Base-by-base conservation (phyloP, 225 moss, liverwort and hornwort genomes). In the Marchantia polymorpha region DNA sequence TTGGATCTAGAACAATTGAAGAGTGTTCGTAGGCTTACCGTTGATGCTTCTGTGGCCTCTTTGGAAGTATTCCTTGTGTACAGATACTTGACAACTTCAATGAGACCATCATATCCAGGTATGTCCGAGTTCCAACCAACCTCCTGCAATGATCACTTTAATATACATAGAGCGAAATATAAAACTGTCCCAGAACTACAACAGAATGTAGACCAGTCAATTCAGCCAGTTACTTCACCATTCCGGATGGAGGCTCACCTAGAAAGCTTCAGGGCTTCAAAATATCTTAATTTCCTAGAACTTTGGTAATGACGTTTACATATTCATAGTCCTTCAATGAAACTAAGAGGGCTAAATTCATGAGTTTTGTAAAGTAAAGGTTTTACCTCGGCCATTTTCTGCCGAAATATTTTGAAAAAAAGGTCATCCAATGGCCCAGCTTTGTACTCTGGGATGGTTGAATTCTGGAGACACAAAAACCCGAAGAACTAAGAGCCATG, bases 91-190 rank as follows among this genome's bases (percentile, higher is more conserved):
- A 93, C 92, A 81, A 93, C 81, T 81, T 97, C 97, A 59, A 97
- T 88, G 55, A 97, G 89, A 59, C 97, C 97, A 72, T 91, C 89
- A 75, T 93, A 97, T 80, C 94, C 97, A 75, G 93, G 86, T 77
- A 91, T 91, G 55, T 84, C 52, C 46, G 94, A 94, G 79, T 94
- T 91, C 97, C 97, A 97, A 14, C 97, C 94, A 27, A 92, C 91
- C 86, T 94, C 94, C 94, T 97, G 91, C 71, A 83, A 82, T 63
- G 47, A 78, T 78, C 65, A 75, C 74, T 84, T 83, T 58, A 77
- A 48, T 73, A 52, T 60, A 83, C 50, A 73, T 27, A 53, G 49
- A 77, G 16, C 10, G 12, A 8, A 65, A 5, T 49, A 9, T 46
- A 12, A 2, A 20, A 10, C 47, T 48, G 59, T 14, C 0, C 7